Evolutionary conservation across 2,329 filamentous ascomycete genomes (phyloP).

Genomic region (Trichophaea hybrida): DNA sequence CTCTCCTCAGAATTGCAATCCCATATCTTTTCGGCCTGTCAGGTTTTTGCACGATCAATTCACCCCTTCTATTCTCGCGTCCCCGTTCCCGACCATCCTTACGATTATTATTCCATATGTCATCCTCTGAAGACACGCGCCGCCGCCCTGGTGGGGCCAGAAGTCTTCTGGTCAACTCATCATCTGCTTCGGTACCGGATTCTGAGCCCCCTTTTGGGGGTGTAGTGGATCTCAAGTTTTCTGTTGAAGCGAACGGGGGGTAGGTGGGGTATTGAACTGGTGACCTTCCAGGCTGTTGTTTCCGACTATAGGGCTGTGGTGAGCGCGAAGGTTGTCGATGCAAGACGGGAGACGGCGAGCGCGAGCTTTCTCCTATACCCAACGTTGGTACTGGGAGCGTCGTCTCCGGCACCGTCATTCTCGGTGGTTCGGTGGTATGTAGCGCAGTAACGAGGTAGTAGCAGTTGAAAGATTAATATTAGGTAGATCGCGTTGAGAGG

Average conservation of each 20-base stretch:
- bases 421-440: background rate
- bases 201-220: conserved; percentile 15
- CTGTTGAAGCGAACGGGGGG: conserved; percentile 8
- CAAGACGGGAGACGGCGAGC: conserved; percentile 10
- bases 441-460: background rate
- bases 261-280: conserved; percentile 7
- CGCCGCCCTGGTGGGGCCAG: conserved; percentile 25
- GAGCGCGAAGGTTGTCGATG: conserved; percentile 13
- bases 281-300: conserved; percentile 3
- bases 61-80: conserved; percentile 13
- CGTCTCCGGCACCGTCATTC: background rate
- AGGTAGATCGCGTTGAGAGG: too few species aligned
- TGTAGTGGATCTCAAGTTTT: conserved; percentile 12
- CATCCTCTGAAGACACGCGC: conserved; percentile 24
- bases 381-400: conserved; percentile 2
- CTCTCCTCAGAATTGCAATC: conserved; percentile 25
- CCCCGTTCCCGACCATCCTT: conserved; percentile 14
- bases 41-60: conserved; percentile 7
- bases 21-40: conserved; percentile 19
- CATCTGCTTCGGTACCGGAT: conserved; percentile 27
- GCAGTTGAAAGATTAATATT: too few species aligned
- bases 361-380: background rate
- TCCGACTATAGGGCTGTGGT: conserved; percentile 13
- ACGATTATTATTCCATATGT: conserved; percentile 21
- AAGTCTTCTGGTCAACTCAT: conserved; percentile 24